phyloP scores from a whole-genome alignment of 148 eudicot genomes.

The Silene uniflora region DNA sequence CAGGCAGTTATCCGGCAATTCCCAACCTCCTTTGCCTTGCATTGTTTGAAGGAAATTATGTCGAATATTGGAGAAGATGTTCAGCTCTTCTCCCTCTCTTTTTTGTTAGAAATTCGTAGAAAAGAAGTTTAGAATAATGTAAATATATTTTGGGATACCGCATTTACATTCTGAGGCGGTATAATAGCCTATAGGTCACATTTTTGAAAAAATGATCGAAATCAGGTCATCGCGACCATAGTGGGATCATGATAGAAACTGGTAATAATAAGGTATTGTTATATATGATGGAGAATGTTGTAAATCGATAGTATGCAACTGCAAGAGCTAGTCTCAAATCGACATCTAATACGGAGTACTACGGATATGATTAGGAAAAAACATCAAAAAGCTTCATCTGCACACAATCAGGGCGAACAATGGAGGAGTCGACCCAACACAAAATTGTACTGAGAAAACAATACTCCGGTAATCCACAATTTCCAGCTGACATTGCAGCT shows the following conservation, averaged over 20 bases:
- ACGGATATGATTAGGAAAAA: too few species aligned
- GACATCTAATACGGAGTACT: too few species aligned
- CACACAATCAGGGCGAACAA: too few species aligned
- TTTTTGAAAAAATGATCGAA: not conserved
- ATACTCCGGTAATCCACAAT: too few species aligned
- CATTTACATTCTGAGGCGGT: not conserved
- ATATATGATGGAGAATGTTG: not conserved
- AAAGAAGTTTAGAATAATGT: slow-evolving; percentile 1
- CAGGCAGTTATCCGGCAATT: slow-evolving; percentile 24
- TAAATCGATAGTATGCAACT: too few species aligned
- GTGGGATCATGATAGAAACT: not conserved
- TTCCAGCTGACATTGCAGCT: not conserved
- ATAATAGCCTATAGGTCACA: too few species aligned
- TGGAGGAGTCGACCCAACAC: too few species aligned
- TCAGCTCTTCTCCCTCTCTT: not conserved
- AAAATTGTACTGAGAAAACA: too few species aligned
- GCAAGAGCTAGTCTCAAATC: too few species aligned
- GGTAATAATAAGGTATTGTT: slow-evolving; percentile 11
- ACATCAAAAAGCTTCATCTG: too few species aligned
- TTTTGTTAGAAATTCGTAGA: not conserved
- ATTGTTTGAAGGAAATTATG: slow-evolving; percentile 14
- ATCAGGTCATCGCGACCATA: not conserved
- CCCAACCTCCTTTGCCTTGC: slow-evolving; percentile 21
- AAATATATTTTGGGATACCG: not conserved
- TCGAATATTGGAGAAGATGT: not conserved